Percentiles rank a stretch among this genome's conserved stretches.
phyloP scores from a whole-genome alignment of 768 basidiomycete genomes.

The Rhodosporidiobolus sp. region DNA sequence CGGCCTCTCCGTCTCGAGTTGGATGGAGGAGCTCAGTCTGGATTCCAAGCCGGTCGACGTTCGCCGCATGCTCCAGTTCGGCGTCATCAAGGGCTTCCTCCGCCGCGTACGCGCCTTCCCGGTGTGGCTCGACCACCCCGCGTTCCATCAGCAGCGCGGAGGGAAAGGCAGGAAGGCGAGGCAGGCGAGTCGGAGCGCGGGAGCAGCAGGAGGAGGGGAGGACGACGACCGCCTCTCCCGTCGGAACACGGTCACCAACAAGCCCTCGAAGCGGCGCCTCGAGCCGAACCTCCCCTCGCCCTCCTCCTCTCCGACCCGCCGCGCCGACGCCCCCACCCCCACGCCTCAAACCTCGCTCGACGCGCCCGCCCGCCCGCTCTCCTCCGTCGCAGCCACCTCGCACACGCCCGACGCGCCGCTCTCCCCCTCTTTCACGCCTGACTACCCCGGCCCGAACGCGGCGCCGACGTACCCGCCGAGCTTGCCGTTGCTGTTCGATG shows the following conservation, averaged over 20 bases:
- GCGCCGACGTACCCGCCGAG: slow-evolving; percentile 56
- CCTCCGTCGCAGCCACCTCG: background rate
- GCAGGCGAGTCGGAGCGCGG: background rate
- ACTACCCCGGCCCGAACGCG: background rate
- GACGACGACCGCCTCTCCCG: background rate
- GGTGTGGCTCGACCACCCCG: slow-evolving; percentile 54
- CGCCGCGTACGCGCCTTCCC: slow-evolving; percentile 93
- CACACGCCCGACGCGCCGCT: background rate
- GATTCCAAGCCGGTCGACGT: slow-evolving; percentile 76
- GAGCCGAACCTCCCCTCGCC: slow-evolving; percentile 36
- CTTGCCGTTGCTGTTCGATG: slow-evolving; percentile 65
- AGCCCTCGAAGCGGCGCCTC: slow-evolving; percentile 44
- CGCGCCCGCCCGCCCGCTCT: slow-evolving; percentile 10
- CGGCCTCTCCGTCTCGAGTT: slow-evolving; percentile 76
- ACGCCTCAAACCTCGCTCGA: background rate
- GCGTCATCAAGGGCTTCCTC: slow-evolving; percentile 97
- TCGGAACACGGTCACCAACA: slow-evolving; percentile 35
- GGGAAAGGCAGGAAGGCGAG: slow-evolving; percentile 1
- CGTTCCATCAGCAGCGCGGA: slow-evolving; percentile 17
- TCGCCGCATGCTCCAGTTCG: slow-evolving; percentile 92
- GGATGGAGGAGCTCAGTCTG: slow-evolving; percentile 77
- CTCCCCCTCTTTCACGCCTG: background rate
- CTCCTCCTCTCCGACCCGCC: slow-evolving; percentile 6
- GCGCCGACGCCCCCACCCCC: slow-evolving; percentile 1
- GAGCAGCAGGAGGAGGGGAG: background rate